Conservation (phyloP, 2,329 filamentous ascomycete genomes). For the Nakataea oryzae region DNA sequence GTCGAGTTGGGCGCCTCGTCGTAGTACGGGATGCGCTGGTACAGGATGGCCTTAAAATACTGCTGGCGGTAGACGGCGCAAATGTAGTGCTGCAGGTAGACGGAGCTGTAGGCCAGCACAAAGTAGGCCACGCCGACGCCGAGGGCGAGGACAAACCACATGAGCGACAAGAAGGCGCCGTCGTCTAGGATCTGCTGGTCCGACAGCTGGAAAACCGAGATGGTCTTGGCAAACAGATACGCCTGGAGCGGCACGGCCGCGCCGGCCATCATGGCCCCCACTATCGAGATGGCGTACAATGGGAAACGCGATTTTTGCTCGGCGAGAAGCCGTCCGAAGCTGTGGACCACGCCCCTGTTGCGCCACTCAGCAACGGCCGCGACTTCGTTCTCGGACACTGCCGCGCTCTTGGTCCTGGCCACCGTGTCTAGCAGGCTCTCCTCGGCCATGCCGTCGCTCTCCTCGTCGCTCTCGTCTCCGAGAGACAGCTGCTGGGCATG, state of each 20-base stretch:
- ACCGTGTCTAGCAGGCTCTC: constrained; percentile 29
- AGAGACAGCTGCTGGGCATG: constrained; percentile 49
- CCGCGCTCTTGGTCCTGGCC: constrained; percentile 33
- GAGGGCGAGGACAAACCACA: constrained; percentile 52
- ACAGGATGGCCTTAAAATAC: constrained; percentile 50
- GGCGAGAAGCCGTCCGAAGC: constrained; percentile 45
- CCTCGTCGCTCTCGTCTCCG: constrained; percentile 31
- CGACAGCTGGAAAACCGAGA: constrained; percentile 35
- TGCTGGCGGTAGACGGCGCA: constrained; percentile 46
- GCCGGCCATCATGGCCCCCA: constrained; percentile 32
- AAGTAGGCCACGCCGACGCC: constrained; percentile 43
- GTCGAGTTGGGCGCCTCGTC: constrained; percentile 49
- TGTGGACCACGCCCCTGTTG: constrained; percentile 31
- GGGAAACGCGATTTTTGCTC: constrained; percentile 43
- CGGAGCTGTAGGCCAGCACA: constrained; percentile 28
- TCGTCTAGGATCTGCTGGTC: constrained; percentile 9
- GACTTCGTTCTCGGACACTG: constrained; percentile 20
- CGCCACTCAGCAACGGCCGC: constrained; percentile 11
- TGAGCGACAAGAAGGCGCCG: constrained; percentile 50
- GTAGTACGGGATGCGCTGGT: constrained; percentile 49
- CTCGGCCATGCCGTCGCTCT: constrained; percentile 20
- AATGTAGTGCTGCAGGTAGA: constrained; percentile 31
- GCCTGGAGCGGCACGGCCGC: constrained; percentile 40
- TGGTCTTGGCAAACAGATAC: constrained; percentile 42
- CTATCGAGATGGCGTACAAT: constrained; percentile 36